A percentile compares a stretch with the other conserved stretches of the same genome.
Evolutionary conservation across 345 rosid genomes (phyloP).

Genomic region (Acer saccharum): DNA sequence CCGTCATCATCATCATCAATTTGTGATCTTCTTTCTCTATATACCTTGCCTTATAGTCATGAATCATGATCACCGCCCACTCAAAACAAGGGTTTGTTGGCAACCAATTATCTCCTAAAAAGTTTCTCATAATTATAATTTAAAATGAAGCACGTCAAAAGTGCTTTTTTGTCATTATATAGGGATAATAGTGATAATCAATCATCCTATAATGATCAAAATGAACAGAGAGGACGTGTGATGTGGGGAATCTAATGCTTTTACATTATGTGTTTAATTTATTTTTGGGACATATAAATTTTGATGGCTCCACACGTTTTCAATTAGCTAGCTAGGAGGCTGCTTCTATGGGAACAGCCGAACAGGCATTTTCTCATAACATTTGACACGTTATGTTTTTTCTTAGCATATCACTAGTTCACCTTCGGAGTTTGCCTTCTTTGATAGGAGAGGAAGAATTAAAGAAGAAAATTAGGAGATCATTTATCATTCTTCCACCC

Average conservation of each 20-base stretch:
- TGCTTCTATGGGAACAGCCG: neutral
- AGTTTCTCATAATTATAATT: neutral
- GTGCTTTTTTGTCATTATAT: slow-evolving; percentile 20
- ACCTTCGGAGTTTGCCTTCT: neutral
- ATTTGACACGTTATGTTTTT: neutral
- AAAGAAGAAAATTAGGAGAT: neutral
- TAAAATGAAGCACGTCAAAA: slow-evolving; percentile 13
- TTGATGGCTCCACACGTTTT: slow-evolving; percentile 1
- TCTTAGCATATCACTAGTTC: too few relatives aligned
- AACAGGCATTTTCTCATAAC: neutral
- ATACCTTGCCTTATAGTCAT: neutral
- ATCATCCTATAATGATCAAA: neutral
- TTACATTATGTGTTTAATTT: neutral
- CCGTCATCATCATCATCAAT: neutral
- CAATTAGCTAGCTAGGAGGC: neutral
- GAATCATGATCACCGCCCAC: slow-evolving; percentile 2
- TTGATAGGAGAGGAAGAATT: neutral
- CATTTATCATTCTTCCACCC: too few relatives aligned
- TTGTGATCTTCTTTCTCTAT: neutral
- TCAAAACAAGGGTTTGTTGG: neutral
- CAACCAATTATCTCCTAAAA: neutral
- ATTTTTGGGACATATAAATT: neutral
- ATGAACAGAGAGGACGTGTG: neutral
- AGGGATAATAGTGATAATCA: neutral
- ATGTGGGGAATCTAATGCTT: slow-evolving; percentile 2